Base-by-base conservation (phyloP, 768 basidiomycete species). In the Boletus speciosus region DNA sequence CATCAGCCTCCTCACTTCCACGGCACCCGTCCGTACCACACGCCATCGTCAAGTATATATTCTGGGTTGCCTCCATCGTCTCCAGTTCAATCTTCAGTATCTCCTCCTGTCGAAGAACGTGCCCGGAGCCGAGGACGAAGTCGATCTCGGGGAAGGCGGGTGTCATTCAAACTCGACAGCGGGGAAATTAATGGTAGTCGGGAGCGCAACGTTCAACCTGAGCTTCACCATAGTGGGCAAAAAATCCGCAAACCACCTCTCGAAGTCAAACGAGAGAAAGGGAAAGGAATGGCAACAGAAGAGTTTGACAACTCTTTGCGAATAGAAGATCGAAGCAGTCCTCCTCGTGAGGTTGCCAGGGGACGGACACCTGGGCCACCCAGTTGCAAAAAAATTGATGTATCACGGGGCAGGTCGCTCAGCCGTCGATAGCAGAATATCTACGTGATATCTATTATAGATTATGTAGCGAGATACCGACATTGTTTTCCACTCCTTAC, bases 11-110 rank as follows among this genome's bases (percentile, higher is more conserved):
- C 59, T 32, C 59, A 62, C 19, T 49, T 51, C 1, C 66, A 65
- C 45, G 55, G 58, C 44, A 47, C 64, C 0, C 61, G 63, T 11
- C 48, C 47, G 27, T 57, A 58, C 57, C 63, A 52, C 38, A 59
- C 54, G 27, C 62, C 55, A 49, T 73, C 81, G 51, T 78, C 81
- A 3, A 70, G 70, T 38, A 70, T 75, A 47, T 80, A 59, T 47
- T 78, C 74, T 8, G 78, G 76, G 1, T 58, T 79, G n/a, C 81
- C 82, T 5, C 79, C 83, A 6, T 78, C 78, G 40, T 80, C 82
- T 4, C 78, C 82, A 3, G 69, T 76, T 51, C 62, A 51, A 12
- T 60, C 59, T n/a, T 73, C 73, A 1, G 73, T 75, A 4, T 71
- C 78, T 27, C 73, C 79, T 19, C 46, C 69, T 43, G 57, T 64